Base-by-base conservation (phyloP, 805 yeast genomes). In the Kodamaea lidongshanica region DNA sequence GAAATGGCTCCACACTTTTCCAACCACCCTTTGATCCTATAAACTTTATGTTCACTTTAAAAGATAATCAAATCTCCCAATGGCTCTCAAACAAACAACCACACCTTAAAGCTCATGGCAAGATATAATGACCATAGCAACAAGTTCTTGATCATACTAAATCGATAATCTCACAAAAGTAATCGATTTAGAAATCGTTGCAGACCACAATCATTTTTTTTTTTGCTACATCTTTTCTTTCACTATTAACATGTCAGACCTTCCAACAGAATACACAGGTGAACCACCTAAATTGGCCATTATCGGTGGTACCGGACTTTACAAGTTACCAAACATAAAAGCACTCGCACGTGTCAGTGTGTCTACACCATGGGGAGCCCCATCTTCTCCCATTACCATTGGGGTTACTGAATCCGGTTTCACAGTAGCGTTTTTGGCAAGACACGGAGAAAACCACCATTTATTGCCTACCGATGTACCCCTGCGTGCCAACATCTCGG, bases 271-370 rank as follows among this genome's bases (percentile, higher is more conserved):
- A 18, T 79, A 72, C 59, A 52, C 58, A 33, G 37, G 37, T 19
- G 82, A 77, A 45, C 79, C 83, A 19, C 83, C 92, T 15, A 70
- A 74, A 22, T 68, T 92, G 24, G 97, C 95, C 19, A 75, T 92
- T 44, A 92, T 92, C 54, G 98, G 98, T 23, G 98, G 98, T 23
- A 92, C 98, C 4, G 99, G 99, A n/a, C 71, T 92, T 17, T 92
- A 92, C 65, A 82, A 84, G 35, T 67, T 92, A 34, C 84, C 80
- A 23, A 77, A 84, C 34, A 67, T 92, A 33, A 72, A 78, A 27
- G 94, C 95, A 3, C 94, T 89, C 26, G 95, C 96, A 10, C 67
- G 79, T 44, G 61, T 92, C 23, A 75, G 85, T 10, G 60, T 87
- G 35, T 72, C 81, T 12, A 92, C 99, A 3, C 99, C 99, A 13